These are phyloP conservation scores for Plectosphaerella cucumerina DNA, from an alignment of 2,329 filamentous ascomycete species.

Conservation along the genomic window DNA sequence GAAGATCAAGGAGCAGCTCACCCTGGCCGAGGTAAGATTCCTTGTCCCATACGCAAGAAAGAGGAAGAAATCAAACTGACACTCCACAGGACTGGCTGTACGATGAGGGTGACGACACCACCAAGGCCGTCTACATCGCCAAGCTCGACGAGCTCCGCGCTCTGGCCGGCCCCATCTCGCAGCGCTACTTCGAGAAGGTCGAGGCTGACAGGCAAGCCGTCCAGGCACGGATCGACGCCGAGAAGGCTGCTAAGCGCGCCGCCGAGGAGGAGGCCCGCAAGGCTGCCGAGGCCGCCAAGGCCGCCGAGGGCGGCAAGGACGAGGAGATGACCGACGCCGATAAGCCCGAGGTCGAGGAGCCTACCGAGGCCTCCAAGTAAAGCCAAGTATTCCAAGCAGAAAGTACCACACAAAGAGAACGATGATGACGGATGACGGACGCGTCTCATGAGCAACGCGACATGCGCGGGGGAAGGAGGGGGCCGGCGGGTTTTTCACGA, in stretches of 20 bases:
- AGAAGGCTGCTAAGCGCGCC: constrained; percentile 70
- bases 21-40: constrained; percentile 73
- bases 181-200: constrained; percentile 92
- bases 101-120: constrained; percentile 91
- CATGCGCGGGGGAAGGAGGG: neutral
- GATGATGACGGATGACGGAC: neutral
- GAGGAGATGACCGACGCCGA: constrained; percentile 64
- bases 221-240: constrained; percentile 73
- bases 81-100: constrained; percentile 86
- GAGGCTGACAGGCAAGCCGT: constrained; percentile 79
- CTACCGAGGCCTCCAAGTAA: constrained; percentile 24
- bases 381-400: neutral
- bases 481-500: neutral
- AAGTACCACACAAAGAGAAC: neutral
- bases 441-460: neutral
- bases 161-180: constrained; percentile 84
- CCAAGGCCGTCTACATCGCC: constrained; percentile 87
- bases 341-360: constrained; percentile 47
- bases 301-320: constrained; percentile 44
- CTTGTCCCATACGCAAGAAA: neutral
- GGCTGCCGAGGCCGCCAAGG: constrained; percentile 47
- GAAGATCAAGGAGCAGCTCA: constrained; percentile 79
- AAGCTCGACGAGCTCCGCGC: constrained; percentile 96
- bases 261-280: constrained; percentile 53
- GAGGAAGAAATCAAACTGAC: constrained; percentile 15